Percentiles rank a stretch among this genome's conserved stretches.
phyloP scores from a whole-genome alignment of 345 rosid genomes.

The Murraya koenigii region DNA sequence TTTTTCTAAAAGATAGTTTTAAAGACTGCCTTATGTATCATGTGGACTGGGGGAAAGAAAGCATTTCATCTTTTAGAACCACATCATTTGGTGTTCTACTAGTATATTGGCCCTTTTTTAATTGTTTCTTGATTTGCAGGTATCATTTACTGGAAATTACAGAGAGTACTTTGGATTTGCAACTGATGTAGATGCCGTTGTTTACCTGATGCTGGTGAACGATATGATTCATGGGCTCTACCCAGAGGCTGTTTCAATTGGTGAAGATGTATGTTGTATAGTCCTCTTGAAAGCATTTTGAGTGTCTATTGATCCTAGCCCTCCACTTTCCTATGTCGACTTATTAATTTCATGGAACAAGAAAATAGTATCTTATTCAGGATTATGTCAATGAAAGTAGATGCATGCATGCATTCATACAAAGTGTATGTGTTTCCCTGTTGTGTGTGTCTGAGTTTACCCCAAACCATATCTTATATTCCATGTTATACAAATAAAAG shows the following conservation, averaged over 20 bases:
- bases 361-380: neutral
- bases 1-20: neutral
- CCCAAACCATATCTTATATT: neutral
- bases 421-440: neutral
- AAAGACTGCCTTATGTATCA: neutral
- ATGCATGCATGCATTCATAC: neutral
- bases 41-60: neutral
- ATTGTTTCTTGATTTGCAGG: conserved; percentile 36
- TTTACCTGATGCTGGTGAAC: conserved; percentile 91
- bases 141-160: conserved; percentile 88
- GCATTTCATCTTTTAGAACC: neutral
- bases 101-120: neutral
- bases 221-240: conserved; percentile 90
- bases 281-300: neutral
- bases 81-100: neutral
- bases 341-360: neutral
- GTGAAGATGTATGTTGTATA: conserved; percentile 83
- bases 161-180: conserved; percentile 82
- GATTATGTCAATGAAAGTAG: neutral
- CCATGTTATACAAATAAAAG: neutral
- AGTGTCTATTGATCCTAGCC: conserved; percentile 9
- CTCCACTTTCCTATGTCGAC: neutral
- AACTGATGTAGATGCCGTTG: conserved; percentile 90
- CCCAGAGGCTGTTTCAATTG: conserved; percentile 84
- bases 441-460: neutral